A percentile compares a stretch with the other conserved stretches of the same genome.
Evolutionary conservation across 2,329 filamentous ascomycete species (phyloP).

Genomic region (Alternaria sp.): DNA sequence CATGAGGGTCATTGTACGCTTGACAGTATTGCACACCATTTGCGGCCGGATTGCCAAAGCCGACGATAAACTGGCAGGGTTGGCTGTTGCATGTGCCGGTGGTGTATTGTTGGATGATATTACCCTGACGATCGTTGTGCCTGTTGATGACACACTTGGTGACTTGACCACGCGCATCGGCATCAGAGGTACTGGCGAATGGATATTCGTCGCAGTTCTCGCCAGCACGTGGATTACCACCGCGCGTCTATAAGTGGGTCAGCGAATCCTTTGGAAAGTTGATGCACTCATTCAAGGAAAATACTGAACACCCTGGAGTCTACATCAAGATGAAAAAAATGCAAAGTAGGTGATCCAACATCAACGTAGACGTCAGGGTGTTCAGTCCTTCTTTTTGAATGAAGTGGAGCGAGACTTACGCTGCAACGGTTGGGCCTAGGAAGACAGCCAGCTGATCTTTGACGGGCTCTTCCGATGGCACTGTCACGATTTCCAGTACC

Average conservation of each 20-base stretch:
- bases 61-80: background rate
- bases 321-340: background rate
- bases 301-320: background rate
- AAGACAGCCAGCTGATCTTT: background rate
- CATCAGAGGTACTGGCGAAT: background rate
- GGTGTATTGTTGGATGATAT: background rate
- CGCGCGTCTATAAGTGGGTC: background rate
- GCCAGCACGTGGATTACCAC: background rate
- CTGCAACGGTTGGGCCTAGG: background rate
- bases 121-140: background rate
- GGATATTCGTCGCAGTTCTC: background rate
- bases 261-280: background rate
- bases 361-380: background rate
- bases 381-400: background rate
- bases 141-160: background rate
- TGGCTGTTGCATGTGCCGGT: background rate
- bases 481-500: background rate
- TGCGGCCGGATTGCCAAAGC: background rate
- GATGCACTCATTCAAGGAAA: background rate
- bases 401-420: background rate
- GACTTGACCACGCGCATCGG: background rate
- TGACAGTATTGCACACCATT: background rate
- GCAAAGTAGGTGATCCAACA: background rate
- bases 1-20: background rate
- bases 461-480: background rate